These are phyloP conservation scores for Physcomitrellopsis africana DNA, from an alignment of 225 moss, liverwort and hornwort species.

Conservation along the genomic window DNA sequence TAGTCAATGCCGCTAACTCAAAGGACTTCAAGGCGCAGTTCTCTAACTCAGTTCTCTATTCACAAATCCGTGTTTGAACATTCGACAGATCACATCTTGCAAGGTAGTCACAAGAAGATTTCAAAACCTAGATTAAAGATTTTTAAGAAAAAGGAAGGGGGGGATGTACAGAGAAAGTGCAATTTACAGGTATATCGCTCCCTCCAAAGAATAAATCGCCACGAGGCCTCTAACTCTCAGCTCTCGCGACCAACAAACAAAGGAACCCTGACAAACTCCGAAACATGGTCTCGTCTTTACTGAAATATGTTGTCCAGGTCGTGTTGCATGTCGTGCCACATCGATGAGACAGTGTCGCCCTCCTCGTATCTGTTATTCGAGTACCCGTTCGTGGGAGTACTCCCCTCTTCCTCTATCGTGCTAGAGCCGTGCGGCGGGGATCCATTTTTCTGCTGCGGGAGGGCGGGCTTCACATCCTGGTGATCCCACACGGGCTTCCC, in stretches of 20 bases:
- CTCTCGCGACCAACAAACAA: not conserved
- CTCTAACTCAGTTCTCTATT: slow-evolving; percentile 58
- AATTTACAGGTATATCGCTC: slow-evolving; percentile 46
- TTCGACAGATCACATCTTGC: slow-evolving; percentile 33
- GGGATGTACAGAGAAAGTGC: slow-evolving; percentile 36
- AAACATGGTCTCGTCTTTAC: slow-evolving; percentile 9
- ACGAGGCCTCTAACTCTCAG: not conserved
- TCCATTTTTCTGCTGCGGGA: slow-evolving; percentile 33
- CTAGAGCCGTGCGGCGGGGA: slow-evolving; percentile 58
- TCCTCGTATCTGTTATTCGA: slow-evolving; percentile 58
- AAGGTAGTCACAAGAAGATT: slow-evolving; percentile 24
- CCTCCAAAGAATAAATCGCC: slow-evolving; percentile 42
- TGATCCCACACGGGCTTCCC: slow-evolving; percentile 38
- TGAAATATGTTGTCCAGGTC: slow-evolving; percentile 44
- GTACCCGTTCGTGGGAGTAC: slow-evolving; percentile 55
- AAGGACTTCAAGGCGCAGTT: not conserved
- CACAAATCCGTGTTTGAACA: slow-evolving; percentile 57
- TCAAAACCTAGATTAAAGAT: slow-evolving; percentile 30
- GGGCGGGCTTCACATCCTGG: slow-evolving; percentile 15
- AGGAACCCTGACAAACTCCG: not conserved
- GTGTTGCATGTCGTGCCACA: slow-evolving; percentile 49
- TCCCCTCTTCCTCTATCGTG: slow-evolving; percentile 65
- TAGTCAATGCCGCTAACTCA: slow-evolving; percentile 28
- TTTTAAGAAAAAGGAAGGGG: not conserved
- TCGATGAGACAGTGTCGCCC: slow-evolving; percentile 49